Percentiles rank a stretch among this genome's conserved stretches.
These are phyloP conservation scores for Annulohypoxylon stygium DNA, from an alignment of 495 filamentous ascomycete species.

Conservation along the genomic window DNA sequence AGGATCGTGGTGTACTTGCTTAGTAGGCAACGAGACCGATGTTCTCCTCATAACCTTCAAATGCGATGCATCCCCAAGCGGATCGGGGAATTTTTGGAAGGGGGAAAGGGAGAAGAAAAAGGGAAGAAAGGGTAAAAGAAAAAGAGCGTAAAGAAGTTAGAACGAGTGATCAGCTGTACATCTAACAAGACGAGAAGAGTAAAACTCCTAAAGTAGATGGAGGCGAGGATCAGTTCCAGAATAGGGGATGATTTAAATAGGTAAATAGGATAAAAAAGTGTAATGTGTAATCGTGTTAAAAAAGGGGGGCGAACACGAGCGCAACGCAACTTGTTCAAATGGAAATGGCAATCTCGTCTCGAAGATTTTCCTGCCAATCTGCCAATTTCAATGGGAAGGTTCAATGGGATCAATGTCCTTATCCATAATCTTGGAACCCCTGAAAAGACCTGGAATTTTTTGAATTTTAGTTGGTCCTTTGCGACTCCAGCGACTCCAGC, in stretches of 20 bases:
- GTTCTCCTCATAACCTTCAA: conserved; percentile 67
- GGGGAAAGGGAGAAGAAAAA: conserved; percentile 16
- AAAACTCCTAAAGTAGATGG: conserved; percentile 25
- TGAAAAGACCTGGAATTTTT: conserved; percentile 14
- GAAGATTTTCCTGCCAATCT: conserved; percentile 46
- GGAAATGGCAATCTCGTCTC: conserved; percentile 37
- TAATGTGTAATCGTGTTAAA: background rate
- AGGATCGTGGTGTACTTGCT: conserved; percentile 67
- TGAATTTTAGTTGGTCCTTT: conserved; percentile 23
- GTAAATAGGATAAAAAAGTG: conserved; percentile 20
- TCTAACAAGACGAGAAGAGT: conserved; percentile 16
- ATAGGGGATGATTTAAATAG: conserved; percentile 34
- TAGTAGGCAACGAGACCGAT: conserved; percentile 70
- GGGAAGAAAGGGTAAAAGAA: conserved; percentile 18
- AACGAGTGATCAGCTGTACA: conserved; percentile 22
- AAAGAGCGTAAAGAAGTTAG: conserved; percentile 19
- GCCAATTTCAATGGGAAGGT: conserved; percentile 34
- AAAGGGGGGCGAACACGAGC: conserved; percentile 32
- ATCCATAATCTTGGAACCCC: conserved; percentile 9
- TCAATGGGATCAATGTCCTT: conserved; percentile 17
- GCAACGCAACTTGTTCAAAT: conserved; percentile 41
- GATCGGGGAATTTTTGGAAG: conserved; percentile 29
- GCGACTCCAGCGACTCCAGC: conserved; percentile 11
- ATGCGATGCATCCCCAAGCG: conserved; percentile 47
- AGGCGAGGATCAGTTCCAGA: conserved; percentile 42